Evolutionary conservation across 768 basidiomycete genomes (phyloP), one percentile per base, ranked within the genome.

Genomic region (Hydnomerulius pinastri): DNA sequence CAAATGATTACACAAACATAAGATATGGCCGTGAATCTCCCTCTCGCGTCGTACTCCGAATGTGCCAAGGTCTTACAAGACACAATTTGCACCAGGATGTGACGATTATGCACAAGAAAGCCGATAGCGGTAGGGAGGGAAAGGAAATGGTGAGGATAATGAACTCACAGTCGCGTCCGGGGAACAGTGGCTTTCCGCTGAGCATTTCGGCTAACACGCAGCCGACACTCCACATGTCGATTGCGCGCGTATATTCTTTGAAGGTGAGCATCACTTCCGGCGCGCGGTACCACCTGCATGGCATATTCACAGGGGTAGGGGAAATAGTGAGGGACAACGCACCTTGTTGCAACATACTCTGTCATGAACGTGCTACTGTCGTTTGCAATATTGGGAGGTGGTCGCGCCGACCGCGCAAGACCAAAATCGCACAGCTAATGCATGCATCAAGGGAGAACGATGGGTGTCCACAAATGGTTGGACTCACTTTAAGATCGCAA

Each of bases 191-290:
- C 63, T 89, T 86, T n/a, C 95, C 92, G 51, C 79, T 84, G 0
- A 95, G 73, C 92, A 95, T 93, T 71, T 95, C 94, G 6, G 94
- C 95, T 41, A 92, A 71, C 2, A 92, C 85, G 63, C 90, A 92
- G 2, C 90, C 88, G 17, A 92, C 89, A 51, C 83, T 85, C 91
- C 90, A 93, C 65, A 92, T 80, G 56, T 92, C 90, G 67, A 92
- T 89, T 0, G 87, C 87, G 28, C 82, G 81, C 5, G 92, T 94
- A 67, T 98, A 98, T 73, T 95, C 87, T 64, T 95, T 93, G 76
- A 97, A 98, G 0, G 92, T 96, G 29, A 98, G 79, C 96, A 98
- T 98, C 54, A 98, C 91, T 67, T 98, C 96, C 0, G 96, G 96
- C 0, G 96, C 96, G 25, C 96, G 85, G 66, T 98, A 98, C 96